Evolutionary conservation across 75 land plant genomes (phyloP), one percentile per base, ranked within the genome.

Genomic region (Pinus tabuliformis): DNA sequence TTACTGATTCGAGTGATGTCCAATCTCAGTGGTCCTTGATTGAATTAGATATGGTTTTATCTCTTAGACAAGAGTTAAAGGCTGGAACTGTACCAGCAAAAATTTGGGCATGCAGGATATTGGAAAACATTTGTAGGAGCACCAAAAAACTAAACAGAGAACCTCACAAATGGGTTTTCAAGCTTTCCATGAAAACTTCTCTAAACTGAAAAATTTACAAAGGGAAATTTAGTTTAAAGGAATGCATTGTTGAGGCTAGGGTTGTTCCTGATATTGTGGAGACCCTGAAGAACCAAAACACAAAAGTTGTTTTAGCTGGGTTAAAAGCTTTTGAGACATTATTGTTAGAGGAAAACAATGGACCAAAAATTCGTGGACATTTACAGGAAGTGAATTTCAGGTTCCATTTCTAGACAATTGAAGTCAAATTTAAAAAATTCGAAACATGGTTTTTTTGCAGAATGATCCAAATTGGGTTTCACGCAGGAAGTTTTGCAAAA

Each of bases 161-260:
- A 65, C 78, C 60, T 22, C 42, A 56, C 33, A 66, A 17, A 22
- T 37, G 71, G 45, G 39, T 1, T 66, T 65, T 65, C 49, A 66
- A 37, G 8, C 39, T 66, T 37, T 66, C 71, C 49, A 66, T 21
- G 20, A 66, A 66, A 39, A 2, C 49, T 37, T 74, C 57, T 62
- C 26, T 54, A 18, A 36, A 26, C 13, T 80, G 79, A 24, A 80
- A 57, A 26, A 72, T 80, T 20, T 79, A 80, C 78, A 26, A 36
- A 49, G 81, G 81, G 16, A 59, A n/a, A 30, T 80, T 78, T 76
- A 77, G 56, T 36, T 33, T 52, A 52, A 80, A 64, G 81, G 57
- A 80, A 18, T 80, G 81, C 71, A 64, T 80, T 16, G 80, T 80
- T 45, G 80, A 76, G 30, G 81, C 78, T 24, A 66, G 57, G 21